Conservation (phyloP, 2,329 filamentous ascomycete species). For the Cladosporium sp. region DNA sequence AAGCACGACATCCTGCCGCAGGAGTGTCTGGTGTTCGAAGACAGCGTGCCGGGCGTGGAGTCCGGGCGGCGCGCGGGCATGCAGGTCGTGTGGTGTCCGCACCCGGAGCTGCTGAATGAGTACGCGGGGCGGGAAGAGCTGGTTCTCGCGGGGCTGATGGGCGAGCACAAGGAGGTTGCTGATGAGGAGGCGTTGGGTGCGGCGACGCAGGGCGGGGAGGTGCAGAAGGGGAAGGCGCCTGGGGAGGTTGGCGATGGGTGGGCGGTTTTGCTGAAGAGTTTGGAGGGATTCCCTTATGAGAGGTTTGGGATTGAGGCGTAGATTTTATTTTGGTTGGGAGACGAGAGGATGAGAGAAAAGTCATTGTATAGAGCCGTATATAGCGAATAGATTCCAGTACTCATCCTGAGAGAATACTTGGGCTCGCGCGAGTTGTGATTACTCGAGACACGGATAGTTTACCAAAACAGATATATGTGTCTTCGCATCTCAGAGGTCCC, state of each 20-base stretch:
- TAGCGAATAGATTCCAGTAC: background rate
- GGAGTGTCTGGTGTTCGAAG: conserved; percentile 95
- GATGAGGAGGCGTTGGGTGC: conserved; percentile 42
- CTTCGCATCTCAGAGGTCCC: background rate
- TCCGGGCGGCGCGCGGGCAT: conserved; percentile 87
- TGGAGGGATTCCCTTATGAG: conserved; percentile 62
- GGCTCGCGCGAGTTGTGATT: background rate
- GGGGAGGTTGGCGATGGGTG: conserved; percentile 63
- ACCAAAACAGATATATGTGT: background rate
- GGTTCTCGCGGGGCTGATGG: conserved; percentile 80
- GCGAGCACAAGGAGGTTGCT: conserved; percentile 63
- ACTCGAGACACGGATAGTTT: background rate
- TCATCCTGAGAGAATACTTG: background rate
- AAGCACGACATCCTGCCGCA: conserved; percentile 68
- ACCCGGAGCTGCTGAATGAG: conserved; percentile 73
- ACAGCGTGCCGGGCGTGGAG: conserved; percentile 90
- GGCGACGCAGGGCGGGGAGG: conserved; percentile 35
- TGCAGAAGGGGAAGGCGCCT: conserved; percentile 47
- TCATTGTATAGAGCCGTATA: background rate
- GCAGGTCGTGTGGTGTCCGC: conserved; percentile 91
- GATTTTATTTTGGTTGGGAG: background rate
- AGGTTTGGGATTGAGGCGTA: conserved; percentile 17
- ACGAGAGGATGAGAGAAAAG: background rate
- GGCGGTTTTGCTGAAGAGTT: conserved; percentile 52
- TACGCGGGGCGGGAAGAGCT: conserved; percentile 74